Conservation (phyloP, 495 filamentous ascomycete genomes). For the Aspergillus cavernicola region DNA sequence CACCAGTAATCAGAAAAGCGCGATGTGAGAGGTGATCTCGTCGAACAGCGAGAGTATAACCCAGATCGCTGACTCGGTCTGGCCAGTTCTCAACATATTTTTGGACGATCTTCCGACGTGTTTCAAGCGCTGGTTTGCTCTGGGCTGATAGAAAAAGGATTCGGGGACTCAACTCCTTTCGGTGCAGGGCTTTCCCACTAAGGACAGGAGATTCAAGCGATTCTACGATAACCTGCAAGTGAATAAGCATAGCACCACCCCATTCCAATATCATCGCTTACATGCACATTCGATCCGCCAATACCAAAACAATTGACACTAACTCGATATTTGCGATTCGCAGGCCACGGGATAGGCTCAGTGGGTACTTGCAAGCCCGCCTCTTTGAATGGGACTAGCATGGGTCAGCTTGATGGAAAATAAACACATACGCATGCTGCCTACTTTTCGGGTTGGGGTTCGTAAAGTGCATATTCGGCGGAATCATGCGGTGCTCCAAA, state of each 20-base stretch:
- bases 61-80: neutral
- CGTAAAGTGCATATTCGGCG: slow-evolving; percentile 30
- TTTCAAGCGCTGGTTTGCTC: no score
- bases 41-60: neutral
- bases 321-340: slow-evolving; percentile 13
- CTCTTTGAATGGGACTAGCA: slow-evolving; percentile 22
- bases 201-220: no score
- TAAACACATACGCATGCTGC: neutral
- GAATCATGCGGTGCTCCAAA: slow-evolving; percentile 32
- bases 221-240: no score
- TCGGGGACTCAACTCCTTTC: no score
- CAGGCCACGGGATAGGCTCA: slow-evolving; percentile 29
- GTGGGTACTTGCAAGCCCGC: slow-evolving; percentile 23
- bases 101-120: no score
- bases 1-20: neutral
- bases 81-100: neutral
- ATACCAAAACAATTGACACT: slow-evolving; percentile 36
- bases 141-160: no score
- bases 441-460: slow-evolving; percentile 26
- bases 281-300: slow-evolving; percentile 30
- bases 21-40: neutral
- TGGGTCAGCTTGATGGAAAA: neutral
- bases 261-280: no score
- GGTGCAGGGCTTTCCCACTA: no score
- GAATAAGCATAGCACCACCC: no score